Base-by-base conservation (phyloP, 2,329 filamentous ascomycete species). In the Neopestalotiopsis clavispora region DNA sequence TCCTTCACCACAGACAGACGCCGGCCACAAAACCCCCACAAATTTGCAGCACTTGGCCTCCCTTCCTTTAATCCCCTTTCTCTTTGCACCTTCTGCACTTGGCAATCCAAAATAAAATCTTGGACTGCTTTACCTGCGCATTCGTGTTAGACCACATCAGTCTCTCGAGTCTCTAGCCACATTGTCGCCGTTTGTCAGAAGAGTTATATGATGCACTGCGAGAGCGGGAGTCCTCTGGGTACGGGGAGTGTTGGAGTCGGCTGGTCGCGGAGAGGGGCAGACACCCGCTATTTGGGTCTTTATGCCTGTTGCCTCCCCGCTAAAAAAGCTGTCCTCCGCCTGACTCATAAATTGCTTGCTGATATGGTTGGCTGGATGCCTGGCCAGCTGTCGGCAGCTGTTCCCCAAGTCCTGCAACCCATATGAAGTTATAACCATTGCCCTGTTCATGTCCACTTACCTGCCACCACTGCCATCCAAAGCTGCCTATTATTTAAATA, bases 281-380 rank as follows among this genome's bases (percentile, higher is more conserved):
- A 77, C 75, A 77, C 80, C 80, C 79, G 81, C 82, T 87, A 85
- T 88, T 86, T 88, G 85, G 85, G 83, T 81, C 83, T 85, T 83
- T 87, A 86, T 86, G 85, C 81, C 75, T 77, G 78, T 74, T 72
- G 71, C 72, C 75, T 77, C 75, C 74, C 76, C 72, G 69, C 72
- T 67, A 71, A 71, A 70, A 70, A 65, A 49, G 23, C 67, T 65
- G 61, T 62, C 64, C 66, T 30, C 68, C 71, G 38, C 69, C 69
- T 72, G 57, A 67, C 61, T 76, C 75, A 77, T 69, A 72, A 34
- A 32, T 30, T 32, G 66, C 59, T 69, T 64, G 75, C 75, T 75
- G 73, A 73, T 67, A 75, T 75, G 73, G 74, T 67, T 30, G 65
- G 23, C 49, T 52, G 20, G 20, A n/a, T 52, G 45, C n/a, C 45